Conservation (phyloP, 2,329 filamentous ascomycete species). For the Alternaria alternata region DNA sequence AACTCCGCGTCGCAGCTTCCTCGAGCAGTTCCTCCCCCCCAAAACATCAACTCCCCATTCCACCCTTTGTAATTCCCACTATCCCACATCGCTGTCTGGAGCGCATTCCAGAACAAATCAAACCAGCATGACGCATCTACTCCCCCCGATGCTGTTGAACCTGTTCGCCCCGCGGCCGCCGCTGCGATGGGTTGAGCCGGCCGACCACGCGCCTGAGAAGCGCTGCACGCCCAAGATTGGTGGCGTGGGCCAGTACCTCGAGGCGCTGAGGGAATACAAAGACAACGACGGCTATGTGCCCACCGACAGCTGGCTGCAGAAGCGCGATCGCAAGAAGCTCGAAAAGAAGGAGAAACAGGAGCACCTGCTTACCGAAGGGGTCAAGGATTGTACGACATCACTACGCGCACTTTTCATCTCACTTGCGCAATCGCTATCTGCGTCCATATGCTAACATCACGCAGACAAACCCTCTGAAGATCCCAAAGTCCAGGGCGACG, state of each 20-base stretch:
- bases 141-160: constrained; percentile 88
- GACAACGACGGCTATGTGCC: constrained; percentile 78
- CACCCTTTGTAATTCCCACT: constrained; percentile 39
- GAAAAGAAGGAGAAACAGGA: constrained; percentile 79
- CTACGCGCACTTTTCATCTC: not conserved
- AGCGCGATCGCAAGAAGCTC: constrained; percentile 79
- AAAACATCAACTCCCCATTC: constrained; percentile 23
- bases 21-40: constrained; percentile 12
- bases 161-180: constrained; percentile 95
- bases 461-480: constrained; percentile 84
- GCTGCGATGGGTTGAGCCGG: constrained; percentile 84
- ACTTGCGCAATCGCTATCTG: not conserved
- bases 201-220: constrained; percentile 83
- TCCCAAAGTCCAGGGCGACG: constrained; percentile 87
- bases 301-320: constrained; percentile 92
- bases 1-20: constrained; percentile 27
- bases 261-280: constrained; percentile 78
- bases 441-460: constrained; percentile 22
- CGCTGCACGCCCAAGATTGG: constrained; percentile 76
- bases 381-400: constrained; percentile 66
- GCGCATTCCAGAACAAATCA: constrained; percentile 44
- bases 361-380: constrained; percentile 68
- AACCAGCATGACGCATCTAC: constrained; percentile 86
- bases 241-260: constrained; percentile 78
- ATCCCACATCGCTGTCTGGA: constrained; percentile 34